A percentile compares a stretch with the other conserved stretches of the same genome.
phyloP scores from a whole-genome alignment of 2,329 filamentous ascomycete genomes.

The Eutypa lata region DNA sequence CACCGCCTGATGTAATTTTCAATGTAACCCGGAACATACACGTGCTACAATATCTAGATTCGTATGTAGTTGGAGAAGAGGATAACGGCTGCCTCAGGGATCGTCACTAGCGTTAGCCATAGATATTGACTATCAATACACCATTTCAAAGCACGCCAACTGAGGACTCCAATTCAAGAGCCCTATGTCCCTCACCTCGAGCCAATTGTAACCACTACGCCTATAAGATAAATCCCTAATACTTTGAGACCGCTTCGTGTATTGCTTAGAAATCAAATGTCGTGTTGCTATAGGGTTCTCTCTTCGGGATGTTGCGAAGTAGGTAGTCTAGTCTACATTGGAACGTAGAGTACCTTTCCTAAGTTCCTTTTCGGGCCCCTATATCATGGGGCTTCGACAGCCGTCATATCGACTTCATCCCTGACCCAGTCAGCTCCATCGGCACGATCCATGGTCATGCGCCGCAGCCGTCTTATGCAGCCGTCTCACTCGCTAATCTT shows the following conservation, averaged over 20 bases:
- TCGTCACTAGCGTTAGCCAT: neutral
- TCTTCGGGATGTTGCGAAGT: neutral
- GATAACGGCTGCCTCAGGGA: neutral
- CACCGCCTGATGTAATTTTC: neutral
- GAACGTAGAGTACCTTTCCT: neutral
- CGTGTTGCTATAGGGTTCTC: neutral
- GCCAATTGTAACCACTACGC: neutral
- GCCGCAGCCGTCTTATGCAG: slow-evolving; percentile 17
- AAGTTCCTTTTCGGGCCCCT: neutral
- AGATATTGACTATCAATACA: neutral
- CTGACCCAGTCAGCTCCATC: slow-evolving; percentile 14
- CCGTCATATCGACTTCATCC: neutral
- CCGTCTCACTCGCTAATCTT: slow-evolving; percentile 65
- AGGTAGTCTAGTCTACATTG: neutral
- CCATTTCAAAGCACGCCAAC: neutral
- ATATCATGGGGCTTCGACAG: neutral
- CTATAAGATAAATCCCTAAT: neutral
- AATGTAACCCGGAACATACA: neutral
- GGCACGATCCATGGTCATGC: slow-evolving; percentile 20
- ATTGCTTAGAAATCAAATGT: neutral
- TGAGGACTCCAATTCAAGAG: neutral
- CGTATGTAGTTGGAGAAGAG: neutral
- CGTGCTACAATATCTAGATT: neutral
- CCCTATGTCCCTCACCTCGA: neutral
- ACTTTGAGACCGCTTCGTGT: too few species aligned